Evolutionary conservation across 805 yeast species (phyloP).

Genomic region (Metschnikowia lochheadii): DNA sequence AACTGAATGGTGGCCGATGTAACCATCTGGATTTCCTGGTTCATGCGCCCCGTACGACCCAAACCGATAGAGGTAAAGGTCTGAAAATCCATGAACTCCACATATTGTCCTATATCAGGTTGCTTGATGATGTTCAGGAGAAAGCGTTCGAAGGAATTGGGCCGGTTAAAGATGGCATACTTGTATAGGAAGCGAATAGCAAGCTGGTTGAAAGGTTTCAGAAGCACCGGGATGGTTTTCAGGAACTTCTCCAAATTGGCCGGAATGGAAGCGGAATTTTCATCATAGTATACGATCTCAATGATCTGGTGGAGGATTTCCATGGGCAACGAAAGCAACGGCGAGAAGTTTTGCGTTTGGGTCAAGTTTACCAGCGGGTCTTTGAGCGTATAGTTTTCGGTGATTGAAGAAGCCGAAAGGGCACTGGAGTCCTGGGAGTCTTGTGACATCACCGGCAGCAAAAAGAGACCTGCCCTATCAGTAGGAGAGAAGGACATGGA

Average conservation of each 20-base stretch:
- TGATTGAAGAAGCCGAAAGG: constrained; percentile 13
- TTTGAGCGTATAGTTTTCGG: constrained; percentile 15
- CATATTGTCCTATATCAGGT: constrained; percentile 52
- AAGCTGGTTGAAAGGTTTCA: constrained; percentile 54
- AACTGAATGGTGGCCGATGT: constrained; percentile 66
- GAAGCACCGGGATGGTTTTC: constrained; percentile 51
- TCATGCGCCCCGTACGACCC: constrained; percentile 87
- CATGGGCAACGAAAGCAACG: constrained; percentile 43
- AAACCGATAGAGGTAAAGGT: constrained; percentile 86
- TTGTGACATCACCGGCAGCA: constrained; percentile 18
- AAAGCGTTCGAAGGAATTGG: constrained; percentile 73
- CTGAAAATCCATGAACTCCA: constrained; percentile 77
- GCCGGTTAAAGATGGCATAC: constrained; percentile 72
- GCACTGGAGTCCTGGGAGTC: constrained; percentile 3
- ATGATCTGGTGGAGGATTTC: constrained; percentile 54
- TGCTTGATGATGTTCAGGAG: constrained; percentile 47
- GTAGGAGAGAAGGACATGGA: constrained; percentile 12
- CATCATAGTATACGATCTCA: constrained; percentile 53
- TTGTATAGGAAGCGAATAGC: constrained; percentile 57
- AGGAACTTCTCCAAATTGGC: constrained; percentile 49
- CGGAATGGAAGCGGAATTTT: constrained; percentile 48
- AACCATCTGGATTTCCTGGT: constrained; percentile 85
- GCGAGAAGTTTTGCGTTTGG: constrained; percentile 14
- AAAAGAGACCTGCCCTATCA: constrained; percentile 14
- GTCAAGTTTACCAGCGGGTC: constrained; percentile 15